These are phyloP conservation scores for Wickerhamomyces strasburgensis DNA, from an alignment of 805 yeast genomes.

Conservation along the genomic window DNA sequence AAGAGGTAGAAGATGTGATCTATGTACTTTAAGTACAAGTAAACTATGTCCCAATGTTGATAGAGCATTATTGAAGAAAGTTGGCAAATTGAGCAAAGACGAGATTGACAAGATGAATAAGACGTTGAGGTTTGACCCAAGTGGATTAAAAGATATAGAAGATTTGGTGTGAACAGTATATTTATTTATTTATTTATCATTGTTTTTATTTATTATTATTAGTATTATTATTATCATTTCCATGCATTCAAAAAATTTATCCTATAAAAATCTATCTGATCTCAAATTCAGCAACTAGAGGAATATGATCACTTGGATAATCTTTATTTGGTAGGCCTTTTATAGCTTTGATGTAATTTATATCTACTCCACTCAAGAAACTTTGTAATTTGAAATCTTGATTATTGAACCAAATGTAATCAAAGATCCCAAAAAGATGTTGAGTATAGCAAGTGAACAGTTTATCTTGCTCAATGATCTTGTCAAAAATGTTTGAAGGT, in stretches of 20 bases:
- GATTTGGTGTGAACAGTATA: conserved; percentile 21
- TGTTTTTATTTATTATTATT: not conserved
- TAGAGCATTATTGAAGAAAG: conserved; percentile 34
- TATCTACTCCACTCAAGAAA: conserved; percentile 48
- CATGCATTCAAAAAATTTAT: conserved; percentile 17
- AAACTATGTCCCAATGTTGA: conserved; percentile 58
- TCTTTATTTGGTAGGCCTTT: conserved; percentile 50
- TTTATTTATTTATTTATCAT: conserved; percentile 1
- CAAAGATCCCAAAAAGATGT: conserved; percentile 47
- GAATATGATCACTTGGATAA: conserved; percentile 42
- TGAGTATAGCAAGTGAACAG: conserved; percentile 43
- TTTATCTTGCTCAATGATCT: conserved; percentile 15
- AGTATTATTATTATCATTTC: conserved; percentile 33
- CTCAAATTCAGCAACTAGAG: conserved; percentile 23
- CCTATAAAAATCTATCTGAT: conserved; percentile 1
- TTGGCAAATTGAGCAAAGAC: conserved; percentile 20
- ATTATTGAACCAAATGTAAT: conserved; percentile 51
- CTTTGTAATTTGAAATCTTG: conserved; percentile 35
- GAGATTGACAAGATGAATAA: conserved; percentile 19
- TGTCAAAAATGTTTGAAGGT: conserved; percentile 26
- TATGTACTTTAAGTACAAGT: conserved; percentile 51
- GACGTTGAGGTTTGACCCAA: conserved; percentile 40
- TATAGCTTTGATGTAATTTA: conserved; percentile 27
- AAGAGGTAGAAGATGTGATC: conserved; percentile 62
- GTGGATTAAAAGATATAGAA: conserved; percentile 30